Conservation (phyloP, 768 basidiomycete genomes). For the Lentinula sp. region DNA sequence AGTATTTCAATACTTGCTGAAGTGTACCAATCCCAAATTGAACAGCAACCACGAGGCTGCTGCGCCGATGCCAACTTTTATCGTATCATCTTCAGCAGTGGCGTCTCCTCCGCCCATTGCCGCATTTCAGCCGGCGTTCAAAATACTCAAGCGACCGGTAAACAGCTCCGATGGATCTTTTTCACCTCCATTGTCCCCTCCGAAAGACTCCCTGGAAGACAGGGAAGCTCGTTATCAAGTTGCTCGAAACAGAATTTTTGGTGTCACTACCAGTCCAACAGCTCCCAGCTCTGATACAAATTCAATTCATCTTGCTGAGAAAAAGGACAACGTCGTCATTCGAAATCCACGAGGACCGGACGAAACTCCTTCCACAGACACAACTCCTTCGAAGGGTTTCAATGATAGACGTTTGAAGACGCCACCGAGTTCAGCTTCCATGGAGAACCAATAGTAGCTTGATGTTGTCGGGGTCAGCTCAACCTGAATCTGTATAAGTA, state of each 20-base stretch:
- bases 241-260: constrained; percentile 71
- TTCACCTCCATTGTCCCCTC: background rate
- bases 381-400: constrained; percentile 19
- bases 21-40: constrained; percentile 6
- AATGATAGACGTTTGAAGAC: background rate
- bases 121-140: constrained; percentile 57
- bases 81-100: constrained; percentile 32
- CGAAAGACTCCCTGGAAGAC: constrained; percentile 39
- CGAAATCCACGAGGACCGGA: constrained; percentile 28
- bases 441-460: background rate
- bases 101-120: constrained; percentile 44
- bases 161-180: constrained; percentile 12
- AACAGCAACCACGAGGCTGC: constrained; percentile 50
- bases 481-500: too few species aligned
- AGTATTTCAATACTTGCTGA: background rate
- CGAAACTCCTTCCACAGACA: constrained; percentile 1
- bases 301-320: background rate
- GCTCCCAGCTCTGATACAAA: background rate
- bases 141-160: constrained; percentile 69
- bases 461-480: background rate
- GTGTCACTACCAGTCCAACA: constrained; percentile 13
- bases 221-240: constrained; percentile 71
- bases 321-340: constrained; percentile 11
- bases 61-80: constrained; percentile 63
- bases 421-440: background rate